Evolutionary conservation across 306 rosid genomes (phyloP).

Genomic region (Morella rubra): DNA sequence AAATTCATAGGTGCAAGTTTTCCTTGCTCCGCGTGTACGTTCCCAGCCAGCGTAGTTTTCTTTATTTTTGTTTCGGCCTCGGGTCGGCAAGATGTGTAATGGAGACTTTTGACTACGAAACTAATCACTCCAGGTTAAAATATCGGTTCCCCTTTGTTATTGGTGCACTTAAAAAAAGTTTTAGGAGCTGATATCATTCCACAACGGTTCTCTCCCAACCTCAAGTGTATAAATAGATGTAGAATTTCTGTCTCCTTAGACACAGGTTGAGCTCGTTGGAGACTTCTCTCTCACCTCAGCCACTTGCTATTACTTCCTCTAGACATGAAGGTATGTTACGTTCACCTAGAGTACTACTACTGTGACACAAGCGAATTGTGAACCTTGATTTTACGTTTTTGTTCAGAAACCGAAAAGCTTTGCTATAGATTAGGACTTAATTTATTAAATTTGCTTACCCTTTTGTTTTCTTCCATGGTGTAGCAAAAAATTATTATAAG

Average conservation of each 20-base stretch:
- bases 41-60: too few relatives aligned
- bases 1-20: too few relatives aligned
- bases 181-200: too few relatives aligned
- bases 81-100: too few relatives aligned
- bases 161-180: too few relatives aligned
- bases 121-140: too few relatives aligned
- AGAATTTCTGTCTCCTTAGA: neutral
- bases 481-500: conserved; percentile 40
- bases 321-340: neutral
- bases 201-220: neutral
- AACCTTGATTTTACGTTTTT: neutral
- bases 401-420: neutral
- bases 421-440: neutral
- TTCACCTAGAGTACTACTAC: too few relatives aligned
- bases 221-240: neutral
- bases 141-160: too few relatives aligned
- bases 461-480: neutral
- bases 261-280: neutral
- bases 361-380: neutral
- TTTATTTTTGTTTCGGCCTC: too few relatives aligned
- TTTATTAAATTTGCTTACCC: neutral
- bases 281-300: neutral
- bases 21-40: too few relatives aligned
- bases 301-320: neutral
- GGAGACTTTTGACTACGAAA: too few relatives aligned